Base-by-base conservation (phyloP, 2,329 filamentous ascomycete species). In the Sclerotinia borealis region DNA sequence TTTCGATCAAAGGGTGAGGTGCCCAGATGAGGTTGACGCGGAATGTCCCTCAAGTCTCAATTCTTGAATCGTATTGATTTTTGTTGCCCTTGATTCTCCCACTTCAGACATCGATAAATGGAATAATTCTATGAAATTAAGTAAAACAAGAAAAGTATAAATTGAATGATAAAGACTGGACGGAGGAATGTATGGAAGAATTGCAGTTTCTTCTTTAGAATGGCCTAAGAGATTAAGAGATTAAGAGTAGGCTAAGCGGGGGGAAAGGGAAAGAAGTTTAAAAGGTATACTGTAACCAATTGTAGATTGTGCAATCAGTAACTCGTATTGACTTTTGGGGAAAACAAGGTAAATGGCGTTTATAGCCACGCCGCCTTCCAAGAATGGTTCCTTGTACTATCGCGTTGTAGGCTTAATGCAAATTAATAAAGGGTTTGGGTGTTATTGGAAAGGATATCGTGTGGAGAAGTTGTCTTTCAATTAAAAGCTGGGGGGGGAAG, bases 1-100 rank as follows among this genome's bases (percentile, higher is more conserved):
- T 34, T 66, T 63, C 43, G 61, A 43, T 43, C 37, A 49, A 58
- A 49, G 65, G 54, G 50, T 41, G 31, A 31, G 31, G 17, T 36
- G 47, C 29, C n/a, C 47, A 19, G 36, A 37, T 52, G 59, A 61
- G 43, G 37, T 34, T 34, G 37, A 54, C 25, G 59, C 37, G 48
- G 37, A 61, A 54, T 54, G 48, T 34, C 34, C 25, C 29, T 39
- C 29, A 22, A 25, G 37, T 43, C 52, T 61, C 47, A 52, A 34
- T 41, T 54, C 22, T 47, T 61, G n/a, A 27, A 41, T 52, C 11
- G 36, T 34, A 27, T 25, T 43, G 27, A 43, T 34, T 39, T 39
- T 51, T 60, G 17, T 27, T 36, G 15, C 10, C 47, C 27, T 51
- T 36, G 17, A 54, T 39, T 54, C 19, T 22, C 37, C 37, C 48